phyloP scores from a whole-genome alignment of 2,329 filamentous ascomycete species.

The Stagonosporopsis vannaccii region DNA sequence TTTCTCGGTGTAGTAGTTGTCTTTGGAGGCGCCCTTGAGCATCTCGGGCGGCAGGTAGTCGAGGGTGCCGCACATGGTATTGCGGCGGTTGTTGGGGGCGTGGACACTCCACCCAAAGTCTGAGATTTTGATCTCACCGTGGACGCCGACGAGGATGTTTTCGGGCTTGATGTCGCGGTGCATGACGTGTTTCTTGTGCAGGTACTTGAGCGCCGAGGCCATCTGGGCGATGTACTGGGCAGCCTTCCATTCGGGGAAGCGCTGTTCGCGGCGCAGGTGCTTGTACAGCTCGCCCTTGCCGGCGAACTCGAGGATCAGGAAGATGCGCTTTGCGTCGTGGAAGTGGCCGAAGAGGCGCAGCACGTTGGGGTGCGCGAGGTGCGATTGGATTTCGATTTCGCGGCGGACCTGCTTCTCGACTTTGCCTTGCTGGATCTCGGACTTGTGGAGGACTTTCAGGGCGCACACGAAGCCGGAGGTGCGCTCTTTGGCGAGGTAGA shows the following conservation, averaged over 20 bases:
- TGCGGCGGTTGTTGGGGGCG: constrained; percentile 89
- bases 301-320: constrained; percentile 86
- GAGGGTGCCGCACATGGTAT: constrained; percentile 96
- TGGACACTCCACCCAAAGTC: constrained; percentile 99
- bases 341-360: constrained; percentile 86
- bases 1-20: constrained; percentile 94
- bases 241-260: constrained; percentile 85
- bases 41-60: constrained; percentile 99
- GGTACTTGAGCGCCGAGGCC: constrained; percentile 86
- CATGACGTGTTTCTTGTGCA: constrained; percentile 97
- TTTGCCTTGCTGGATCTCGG: constrained; percentile 77
- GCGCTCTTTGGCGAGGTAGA: constrained; percentile 84
- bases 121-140: constrained; percentile 97
- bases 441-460: constrained; percentile 86
- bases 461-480: constrained; percentile 83
- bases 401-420: constrained; percentile 88
- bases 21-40: constrained; percentile 80
- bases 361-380: constrained; percentile 85
- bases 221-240: constrained; percentile 89
- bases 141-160: constrained; percentile 94
- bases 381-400: constrained; percentile 89
- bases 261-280: constrained; percentile 77
- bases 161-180: constrained; percentile 98
- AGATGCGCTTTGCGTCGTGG: constrained; percentile 87
- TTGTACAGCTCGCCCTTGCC: constrained; percentile 89